Conservation (phyloP, 2,329 filamentous ascomycete genomes). For the Botrytis squamosa region DNA sequence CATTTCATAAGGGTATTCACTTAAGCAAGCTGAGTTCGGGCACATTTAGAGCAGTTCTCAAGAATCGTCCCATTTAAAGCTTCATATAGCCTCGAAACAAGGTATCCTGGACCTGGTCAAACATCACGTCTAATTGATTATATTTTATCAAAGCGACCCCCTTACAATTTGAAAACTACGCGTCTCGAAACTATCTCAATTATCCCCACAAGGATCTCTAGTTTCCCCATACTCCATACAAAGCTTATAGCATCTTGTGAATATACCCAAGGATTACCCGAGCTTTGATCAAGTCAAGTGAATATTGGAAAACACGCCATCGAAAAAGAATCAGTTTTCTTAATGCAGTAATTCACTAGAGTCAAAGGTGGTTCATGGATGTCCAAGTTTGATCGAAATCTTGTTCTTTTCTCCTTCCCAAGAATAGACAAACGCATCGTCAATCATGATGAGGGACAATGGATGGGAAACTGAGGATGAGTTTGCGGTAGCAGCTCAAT, state of each 20-base stretch:
- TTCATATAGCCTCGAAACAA: background rate
- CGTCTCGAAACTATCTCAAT: background rate
- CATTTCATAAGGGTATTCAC: conserved; percentile 17
- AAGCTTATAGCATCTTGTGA: background rate
- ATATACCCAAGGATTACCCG: conserved; percentile 2
- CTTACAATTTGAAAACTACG: background rate
- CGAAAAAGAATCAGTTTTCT: background rate
- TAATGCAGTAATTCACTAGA: conserved; percentile 10
- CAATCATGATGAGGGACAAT: conserved; percentile 45
- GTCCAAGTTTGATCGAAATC: conserved; percentile 6
- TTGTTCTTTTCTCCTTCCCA: background rate
- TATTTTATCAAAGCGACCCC: conserved; percentile 8
- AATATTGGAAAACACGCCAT: conserved; percentile 4
- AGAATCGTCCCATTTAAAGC: background rate
- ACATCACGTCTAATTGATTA: background rate
- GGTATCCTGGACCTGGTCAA: conserved; percentile 14
- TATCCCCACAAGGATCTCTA: background rate
- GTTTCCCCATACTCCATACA: conserved; percentile 3
- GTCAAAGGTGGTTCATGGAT: conserved; percentile 6
- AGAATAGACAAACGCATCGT: conserved; percentile 5
- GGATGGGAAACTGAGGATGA: conserved; percentile 65
- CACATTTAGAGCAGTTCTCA: conserved; percentile 9
- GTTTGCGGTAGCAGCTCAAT: conserved; percentile 53
- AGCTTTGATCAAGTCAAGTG: conserved; percentile 14
- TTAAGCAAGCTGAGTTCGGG: background rate